These are phyloP conservation scores for Zasmidium angulare DNA, from an alignment of 2,329 filamentous ascomycete genomes.

Conservation along the genomic window DNA sequence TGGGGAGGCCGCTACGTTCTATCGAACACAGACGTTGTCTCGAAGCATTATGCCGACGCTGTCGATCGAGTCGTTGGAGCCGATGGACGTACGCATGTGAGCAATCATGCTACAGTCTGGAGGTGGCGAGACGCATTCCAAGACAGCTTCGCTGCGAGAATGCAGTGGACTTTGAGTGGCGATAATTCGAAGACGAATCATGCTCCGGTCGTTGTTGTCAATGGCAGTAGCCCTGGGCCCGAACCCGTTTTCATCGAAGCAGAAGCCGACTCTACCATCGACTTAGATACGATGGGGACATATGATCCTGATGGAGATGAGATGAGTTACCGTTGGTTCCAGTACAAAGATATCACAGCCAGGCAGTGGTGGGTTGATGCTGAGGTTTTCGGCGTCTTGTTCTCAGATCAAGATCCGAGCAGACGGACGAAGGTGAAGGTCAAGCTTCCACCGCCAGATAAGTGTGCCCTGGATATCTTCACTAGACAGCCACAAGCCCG, in stretches of 20 bases:
- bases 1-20: constrained; percentile 52
- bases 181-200: constrained; percentile 4
- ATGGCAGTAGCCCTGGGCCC: not conserved
- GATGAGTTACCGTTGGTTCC: constrained; percentile 11
- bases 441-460: constrained; percentile 3
- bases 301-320: constrained; percentile 4
- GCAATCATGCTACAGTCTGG: constrained; percentile 48
- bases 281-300: not conserved
- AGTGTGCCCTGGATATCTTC: constrained; percentile 2
- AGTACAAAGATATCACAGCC: constrained; percentile 9
- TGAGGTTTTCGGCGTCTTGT: constrained; percentile 2
- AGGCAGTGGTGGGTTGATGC: constrained; percentile 6
- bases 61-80: constrained; percentile 31
- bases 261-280: not conserved
- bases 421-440: constrained; percentile 1
- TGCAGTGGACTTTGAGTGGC: constrained; percentile 39
- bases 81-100: constrained; percentile 36
- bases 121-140: constrained; percentile 45
- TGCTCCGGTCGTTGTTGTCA: constrained; percentile 6
- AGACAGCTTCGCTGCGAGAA: constrained; percentile 45
- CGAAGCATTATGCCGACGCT: constrained; percentile 33
- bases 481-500: constrained; percentile 2
- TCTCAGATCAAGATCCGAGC: not conserved
- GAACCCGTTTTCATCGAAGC: constrained; percentile 5
- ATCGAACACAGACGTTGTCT: constrained; percentile 33